Evolutionary conservation across 2,329 filamentous ascomycete genomes (phyloP).

Genomic region (Colletotrichum truncatum): DNA sequence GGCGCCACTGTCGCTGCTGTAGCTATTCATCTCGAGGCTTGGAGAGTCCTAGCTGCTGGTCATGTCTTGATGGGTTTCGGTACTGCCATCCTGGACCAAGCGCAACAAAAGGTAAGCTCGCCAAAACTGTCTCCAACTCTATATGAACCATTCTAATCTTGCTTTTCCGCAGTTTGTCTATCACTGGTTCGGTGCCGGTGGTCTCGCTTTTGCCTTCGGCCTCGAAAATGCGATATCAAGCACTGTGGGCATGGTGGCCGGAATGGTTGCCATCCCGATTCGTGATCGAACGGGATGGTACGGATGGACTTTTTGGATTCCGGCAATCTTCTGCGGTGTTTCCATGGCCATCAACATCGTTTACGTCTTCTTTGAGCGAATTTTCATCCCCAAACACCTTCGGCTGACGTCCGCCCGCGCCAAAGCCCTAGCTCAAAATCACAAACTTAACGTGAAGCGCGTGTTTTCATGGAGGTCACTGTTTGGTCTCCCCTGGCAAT

Average conservation of each 20-base stretch:
- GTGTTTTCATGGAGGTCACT: slow-evolving; percentile 33
- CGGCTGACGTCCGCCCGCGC: slow-evolving; percentile 30
- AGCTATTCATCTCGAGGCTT: slow-evolving; percentile 31
- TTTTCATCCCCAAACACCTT: slow-evolving; percentile 20
- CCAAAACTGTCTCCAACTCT: accelerated
- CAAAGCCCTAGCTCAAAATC: slow-evolving; percentile 18
- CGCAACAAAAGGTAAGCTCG: slow-evolving; percentile 33
- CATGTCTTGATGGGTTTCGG: slow-evolving; percentile 37
- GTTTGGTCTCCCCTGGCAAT: slow-evolving; percentile 32
- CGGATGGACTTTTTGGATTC: slow-evolving; percentile 37
- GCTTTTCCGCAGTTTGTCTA: slow-evolving; percentile 34
- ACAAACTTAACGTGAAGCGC: slow-evolving; percentile 11
- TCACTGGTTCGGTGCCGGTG: slow-evolving; percentile 36
- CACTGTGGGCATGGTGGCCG: slow-evolving; percentile 34
- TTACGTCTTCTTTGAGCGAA: slow-evolving; percentile 35
- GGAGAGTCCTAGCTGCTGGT: slow-evolving; percentile 33
- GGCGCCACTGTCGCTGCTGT: slow-evolving; percentile 34
- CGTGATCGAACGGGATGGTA: slow-evolving; percentile 35
- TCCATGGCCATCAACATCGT: slow-evolving; percentile 32
- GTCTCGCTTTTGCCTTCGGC: slow-evolving; percentile 35
- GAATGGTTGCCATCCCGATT: slow-evolving; percentile 36
- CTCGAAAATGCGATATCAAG: slow-evolving; percentile 35
- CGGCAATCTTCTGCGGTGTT: slow-evolving; percentile 33
- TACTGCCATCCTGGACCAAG: slow-evolving; percentile 34
- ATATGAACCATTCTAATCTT: not conserved